phyloP scores from a whole-genome alignment of 2,329 filamentous ascomycete genomes.

The Drechslera avenae region DNA sequence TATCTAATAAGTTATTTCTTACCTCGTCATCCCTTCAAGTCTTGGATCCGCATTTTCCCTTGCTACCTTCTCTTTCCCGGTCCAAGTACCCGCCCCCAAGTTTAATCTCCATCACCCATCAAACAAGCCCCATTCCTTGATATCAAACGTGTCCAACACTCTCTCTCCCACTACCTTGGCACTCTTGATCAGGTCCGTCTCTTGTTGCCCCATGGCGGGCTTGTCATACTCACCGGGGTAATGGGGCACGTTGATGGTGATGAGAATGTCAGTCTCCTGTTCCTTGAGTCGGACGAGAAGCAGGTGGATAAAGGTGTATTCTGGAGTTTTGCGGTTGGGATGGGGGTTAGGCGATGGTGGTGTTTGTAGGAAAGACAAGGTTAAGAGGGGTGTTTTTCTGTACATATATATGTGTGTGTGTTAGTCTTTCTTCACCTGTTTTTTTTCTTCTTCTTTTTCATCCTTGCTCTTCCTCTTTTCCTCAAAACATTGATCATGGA shows the following conservation, averaged over 20 bases:
- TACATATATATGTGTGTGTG: not conserved
- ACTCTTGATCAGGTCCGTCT: slow-evolving; percentile 64
- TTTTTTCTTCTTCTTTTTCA: not conserved
- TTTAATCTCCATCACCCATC: slow-evolving; percentile 22
- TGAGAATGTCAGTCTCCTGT: slow-evolving; percentile 77
- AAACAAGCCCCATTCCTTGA: slow-evolving; percentile 83
- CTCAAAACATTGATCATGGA: no score
- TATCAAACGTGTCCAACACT: slow-evolving; percentile 74
- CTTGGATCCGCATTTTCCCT: not conserved
- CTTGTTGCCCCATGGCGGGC: slow-evolving; percentile 53
- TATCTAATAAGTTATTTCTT: no score
- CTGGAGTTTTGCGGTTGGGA: slow-evolving; percentile 44
- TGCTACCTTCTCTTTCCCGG: not conserved
- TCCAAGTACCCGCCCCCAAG: no score
- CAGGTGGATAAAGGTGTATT: slow-evolving; percentile 76
- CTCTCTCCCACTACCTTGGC: slow-evolving; percentile 67
- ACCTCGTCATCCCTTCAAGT: no score
- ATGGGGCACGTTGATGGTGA: slow-evolving; percentile 88
- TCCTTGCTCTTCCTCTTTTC: not conserved
- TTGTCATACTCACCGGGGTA: slow-evolving; percentile 71
- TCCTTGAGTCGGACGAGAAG: slow-evolving; percentile 76
- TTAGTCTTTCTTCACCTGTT: no score
- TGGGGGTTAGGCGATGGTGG: slow-evolving; percentile 44
- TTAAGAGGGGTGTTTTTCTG: slow-evolving; percentile 64
- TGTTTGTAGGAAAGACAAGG: slow-evolving; percentile 66